A percentile compares a stretch with the other conserved stretches of the same genome.
These are phyloP conservation scores for Lagenidium giganteum DNA, from an alignment of 352 stramenopile species.

Conservation along the genomic window DNA sequence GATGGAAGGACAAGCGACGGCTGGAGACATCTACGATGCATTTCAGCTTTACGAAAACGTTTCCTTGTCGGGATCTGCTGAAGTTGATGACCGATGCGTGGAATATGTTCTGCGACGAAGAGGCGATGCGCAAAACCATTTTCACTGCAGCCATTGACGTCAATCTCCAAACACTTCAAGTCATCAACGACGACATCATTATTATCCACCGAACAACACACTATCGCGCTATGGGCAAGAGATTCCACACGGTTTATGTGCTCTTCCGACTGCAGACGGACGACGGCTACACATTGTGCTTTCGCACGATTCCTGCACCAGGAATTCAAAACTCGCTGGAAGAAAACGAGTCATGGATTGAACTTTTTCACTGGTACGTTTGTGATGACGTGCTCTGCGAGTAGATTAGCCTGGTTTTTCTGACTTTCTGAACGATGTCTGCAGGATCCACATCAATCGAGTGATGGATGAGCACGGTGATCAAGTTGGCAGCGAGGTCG, in stretches of 20 bases:
- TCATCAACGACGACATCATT: conserved; percentile 39
- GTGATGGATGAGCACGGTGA: conserved; percentile 17
- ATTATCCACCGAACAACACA: conserved; percentile 54
- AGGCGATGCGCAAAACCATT: conserved; percentile 44
- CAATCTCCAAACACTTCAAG: conserved; percentile 39
- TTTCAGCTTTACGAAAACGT: conserved; percentile 56
- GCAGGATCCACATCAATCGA: conserved; percentile 28
- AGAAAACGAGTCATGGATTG: conserved; percentile 46
- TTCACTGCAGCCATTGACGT: conserved; percentile 40
- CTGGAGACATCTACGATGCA: conserved; percentile 46
- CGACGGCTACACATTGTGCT: conserved; percentile 53
- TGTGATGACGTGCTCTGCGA: neutral
- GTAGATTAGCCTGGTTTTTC: neutral
- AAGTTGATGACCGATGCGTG: conserved; percentile 41
- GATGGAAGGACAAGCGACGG: conserved; percentile 53
- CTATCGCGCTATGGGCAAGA: conserved; percentile 36
- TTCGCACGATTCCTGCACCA: conserved; percentile 53
- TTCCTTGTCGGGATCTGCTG: conserved; percentile 24
- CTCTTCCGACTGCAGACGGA: conserved; percentile 55
- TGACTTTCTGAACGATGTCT: neutral
- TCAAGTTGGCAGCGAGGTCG: conserved; percentile 24
- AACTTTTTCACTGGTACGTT: conserved; percentile 57
- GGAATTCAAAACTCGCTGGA: conserved; percentile 42
- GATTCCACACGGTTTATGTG: conserved; percentile 70
- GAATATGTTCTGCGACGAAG: conserved; percentile 38